phyloP scores from a whole-genome alignment of 306 rosid genomes.

The Castanea mollissima region DNA sequence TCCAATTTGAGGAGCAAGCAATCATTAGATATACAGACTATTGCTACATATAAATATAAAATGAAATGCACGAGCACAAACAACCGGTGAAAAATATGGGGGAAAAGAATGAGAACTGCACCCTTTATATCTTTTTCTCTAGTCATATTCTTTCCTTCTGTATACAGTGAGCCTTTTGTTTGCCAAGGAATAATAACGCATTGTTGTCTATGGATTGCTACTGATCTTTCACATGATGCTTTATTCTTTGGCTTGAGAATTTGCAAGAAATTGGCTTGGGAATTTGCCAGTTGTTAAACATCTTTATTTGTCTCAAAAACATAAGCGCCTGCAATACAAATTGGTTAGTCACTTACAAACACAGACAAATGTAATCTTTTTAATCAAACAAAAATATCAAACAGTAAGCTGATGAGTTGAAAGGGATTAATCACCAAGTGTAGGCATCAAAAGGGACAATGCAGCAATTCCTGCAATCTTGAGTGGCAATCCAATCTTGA shows the following conservation, averaged over 20 bases:
- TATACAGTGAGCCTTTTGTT: too few species aligned
- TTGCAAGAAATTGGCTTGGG: neutral
- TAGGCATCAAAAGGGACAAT: conserved; percentile 68
- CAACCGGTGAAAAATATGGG: too few species aligned
- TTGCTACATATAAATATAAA: too few species aligned
- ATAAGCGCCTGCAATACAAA: conserved; percentile 51
- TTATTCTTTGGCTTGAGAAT: neutral
- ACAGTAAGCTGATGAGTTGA: neutral
- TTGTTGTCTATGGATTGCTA: too few species aligned
- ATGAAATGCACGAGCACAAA: too few species aligned
- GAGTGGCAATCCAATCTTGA: conserved; percentile 70
- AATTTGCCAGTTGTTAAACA: conserved; percentile 8
- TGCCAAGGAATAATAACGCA: too few species aligned
- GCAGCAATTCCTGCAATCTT: conserved; percentile 60
- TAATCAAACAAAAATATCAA: neutral
- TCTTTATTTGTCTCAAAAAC: conserved; percentile 53
- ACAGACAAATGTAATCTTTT: neutral
- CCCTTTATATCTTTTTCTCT: too few species aligned
- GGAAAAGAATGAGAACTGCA: too few species aligned
- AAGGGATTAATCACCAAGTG: conserved; percentile 51
- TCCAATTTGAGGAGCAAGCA: too few species aligned
- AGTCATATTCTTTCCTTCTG: too few species aligned
- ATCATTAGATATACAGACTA: too few species aligned
- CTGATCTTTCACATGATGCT: too few species aligned
- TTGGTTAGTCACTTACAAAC: neutral